A percentile compares a stretch with the other conserved stretches of the same genome.
These are phyloP conservation scores for Sporothrix phasma DNA, from an alignment of 2,329 filamentous ascomycete species.

Conservation along the genomic window DNA sequence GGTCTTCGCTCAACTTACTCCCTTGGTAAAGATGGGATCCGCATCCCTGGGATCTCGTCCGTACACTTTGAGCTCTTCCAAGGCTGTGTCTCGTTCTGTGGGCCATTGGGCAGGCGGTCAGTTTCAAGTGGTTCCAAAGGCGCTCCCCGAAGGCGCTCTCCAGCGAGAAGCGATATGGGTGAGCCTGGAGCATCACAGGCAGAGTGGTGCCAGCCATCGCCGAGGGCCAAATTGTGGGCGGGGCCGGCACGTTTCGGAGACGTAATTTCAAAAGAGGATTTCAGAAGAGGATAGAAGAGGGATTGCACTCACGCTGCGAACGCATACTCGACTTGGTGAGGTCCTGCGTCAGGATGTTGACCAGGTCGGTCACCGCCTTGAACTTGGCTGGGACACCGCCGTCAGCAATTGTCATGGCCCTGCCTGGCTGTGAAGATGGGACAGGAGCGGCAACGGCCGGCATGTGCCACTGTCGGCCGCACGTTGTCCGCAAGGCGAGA, in stretches of 20 bases:
- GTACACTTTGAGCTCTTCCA: conserved; percentile 67
- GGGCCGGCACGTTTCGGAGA: conserved; percentile 7
- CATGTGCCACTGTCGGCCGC: background rate
- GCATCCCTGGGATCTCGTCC: conserved; percentile 63
- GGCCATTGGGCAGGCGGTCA: background rate
- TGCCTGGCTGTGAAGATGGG: background rate
- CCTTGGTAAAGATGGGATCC: conserved; percentile 73
- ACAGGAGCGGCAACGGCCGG: conserved; percentile 4
- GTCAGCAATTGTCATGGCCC: background rate
- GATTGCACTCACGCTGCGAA: conserved; percentile 43
- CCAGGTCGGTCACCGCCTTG: conserved; percentile 53
- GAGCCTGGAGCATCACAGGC: background rate
- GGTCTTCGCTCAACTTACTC: conserved; percentile 40
- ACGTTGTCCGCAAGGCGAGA: background rate
- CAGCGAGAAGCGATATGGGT: background rate
- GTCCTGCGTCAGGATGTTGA: conserved; percentile 53
- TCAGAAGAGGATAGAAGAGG: too few species aligned
- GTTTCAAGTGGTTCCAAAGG: too few species aligned
- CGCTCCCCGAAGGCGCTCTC: background rate
- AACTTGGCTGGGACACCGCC: conserved; percentile 49
- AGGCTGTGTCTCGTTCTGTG: conserved; percentile 50
- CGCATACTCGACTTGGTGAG: conserved; percentile 48
- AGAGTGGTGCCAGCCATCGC: conserved; percentile 7
- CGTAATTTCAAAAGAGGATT: background rate
- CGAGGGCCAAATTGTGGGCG: conserved; percentile 6